Percentiles rank a stretch among this genome's conserved stretches.
phyloP scores from a whole-genome alignment of 768 basidiomycete genomes.

The Peribolospora baueri region DNA sequence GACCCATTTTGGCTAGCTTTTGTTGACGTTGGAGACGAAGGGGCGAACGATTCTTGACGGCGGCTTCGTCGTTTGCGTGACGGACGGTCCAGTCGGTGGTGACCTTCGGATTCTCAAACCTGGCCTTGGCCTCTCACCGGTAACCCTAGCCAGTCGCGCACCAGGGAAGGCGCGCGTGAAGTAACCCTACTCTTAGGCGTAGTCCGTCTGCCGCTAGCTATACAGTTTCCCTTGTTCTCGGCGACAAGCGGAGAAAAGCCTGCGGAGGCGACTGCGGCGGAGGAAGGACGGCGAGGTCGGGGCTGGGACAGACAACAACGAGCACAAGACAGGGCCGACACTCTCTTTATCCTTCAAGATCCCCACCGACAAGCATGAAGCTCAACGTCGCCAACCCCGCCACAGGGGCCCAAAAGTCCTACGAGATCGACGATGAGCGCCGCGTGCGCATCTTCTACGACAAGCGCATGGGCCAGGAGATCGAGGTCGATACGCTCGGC shows the following conservation, averaged over 20 bases:
- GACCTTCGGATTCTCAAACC: neutral
- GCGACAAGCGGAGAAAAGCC: no score
- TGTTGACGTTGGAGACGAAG: neutral
- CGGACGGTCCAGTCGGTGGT: neutral
- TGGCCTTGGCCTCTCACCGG: no score
- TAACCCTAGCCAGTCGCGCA: no score
- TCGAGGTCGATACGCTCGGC: constrained; percentile 67
- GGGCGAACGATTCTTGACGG: no score
- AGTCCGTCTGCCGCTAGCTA: no score
- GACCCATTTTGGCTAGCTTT: constrained; percentile 11
- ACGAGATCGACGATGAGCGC: constrained; percentile 82
- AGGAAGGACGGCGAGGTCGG: no score
- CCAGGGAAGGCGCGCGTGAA: no score
- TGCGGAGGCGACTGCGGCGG: no score
- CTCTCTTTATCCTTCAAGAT: constrained; percentile 1
- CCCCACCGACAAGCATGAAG: constrained; percentile 44
- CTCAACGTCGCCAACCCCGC: constrained; percentile 96
- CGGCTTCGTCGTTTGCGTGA: no score
- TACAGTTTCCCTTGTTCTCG: no score
- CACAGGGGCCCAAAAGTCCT: constrained; percentile 86
- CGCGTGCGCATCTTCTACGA: constrained; percentile 83
- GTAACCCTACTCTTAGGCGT: no score
- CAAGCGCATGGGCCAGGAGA: constrained; percentile 89
- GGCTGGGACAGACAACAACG: neutral
- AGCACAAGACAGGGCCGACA: neutral